These are phyloP conservation scores for Mariannaea elegans DNA, from an alignment of 2,329 filamentous ascomycete genomes.

Conservation along the genomic window DNA sequence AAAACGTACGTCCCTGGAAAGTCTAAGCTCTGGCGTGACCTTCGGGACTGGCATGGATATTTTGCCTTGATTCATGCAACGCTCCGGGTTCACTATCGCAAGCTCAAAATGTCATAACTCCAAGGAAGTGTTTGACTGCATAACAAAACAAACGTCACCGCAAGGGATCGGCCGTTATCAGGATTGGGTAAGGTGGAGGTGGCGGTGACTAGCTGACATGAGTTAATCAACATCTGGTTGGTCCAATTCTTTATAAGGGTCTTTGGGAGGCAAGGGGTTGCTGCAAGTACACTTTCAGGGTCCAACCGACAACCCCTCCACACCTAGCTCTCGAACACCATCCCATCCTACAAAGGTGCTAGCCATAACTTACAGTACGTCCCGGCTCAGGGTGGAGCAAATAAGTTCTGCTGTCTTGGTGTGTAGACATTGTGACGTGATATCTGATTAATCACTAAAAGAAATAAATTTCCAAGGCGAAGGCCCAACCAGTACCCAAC, in stretches of 20 bases:
- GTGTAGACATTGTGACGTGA: not conserved
- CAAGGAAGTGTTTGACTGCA: not conserved
- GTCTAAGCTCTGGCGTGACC: no score
- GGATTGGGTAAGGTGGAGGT: constrained; percentile 6
- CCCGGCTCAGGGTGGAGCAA: no score
- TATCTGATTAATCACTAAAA: not conserved
- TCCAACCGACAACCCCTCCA: not conserved
- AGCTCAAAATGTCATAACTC: not conserved
- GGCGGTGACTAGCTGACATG: no score
- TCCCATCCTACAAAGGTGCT: no score
- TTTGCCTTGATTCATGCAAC: no score
- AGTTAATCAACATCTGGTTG: not conserved
- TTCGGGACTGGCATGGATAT: no score
- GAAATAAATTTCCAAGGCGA: no score
- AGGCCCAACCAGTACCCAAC: no score
- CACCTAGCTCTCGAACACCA: no score
- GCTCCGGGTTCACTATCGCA: not conserved
- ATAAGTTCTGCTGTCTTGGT: not conserved
- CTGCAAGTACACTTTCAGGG: not conserved
- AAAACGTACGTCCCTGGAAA: no score
- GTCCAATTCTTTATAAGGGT: no score
- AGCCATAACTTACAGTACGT: no score
- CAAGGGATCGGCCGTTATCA: not conserved
- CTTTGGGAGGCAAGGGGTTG: not conserved
- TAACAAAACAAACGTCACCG: not conserved